These are phyloP conservation scores for Paraleonurus japonicus DNA, from an alignment of 257 asterid species.

Conservation along the genomic window DNA sequence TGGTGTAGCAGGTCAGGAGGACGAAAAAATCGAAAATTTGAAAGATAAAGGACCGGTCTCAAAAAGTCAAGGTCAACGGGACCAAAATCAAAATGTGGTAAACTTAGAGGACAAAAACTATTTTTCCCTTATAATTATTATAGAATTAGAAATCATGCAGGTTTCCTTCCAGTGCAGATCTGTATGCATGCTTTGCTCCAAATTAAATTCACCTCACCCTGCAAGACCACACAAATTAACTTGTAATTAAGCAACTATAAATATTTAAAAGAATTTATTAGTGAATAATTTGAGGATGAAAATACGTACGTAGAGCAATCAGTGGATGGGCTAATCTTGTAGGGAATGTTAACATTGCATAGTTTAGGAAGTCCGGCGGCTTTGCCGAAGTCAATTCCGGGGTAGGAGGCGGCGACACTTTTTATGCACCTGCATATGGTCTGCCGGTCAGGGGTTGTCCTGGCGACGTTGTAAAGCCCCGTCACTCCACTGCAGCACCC, in stretches of 20 bases:
- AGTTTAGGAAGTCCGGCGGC: conserved; percentile 49
- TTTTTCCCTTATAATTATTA: background rate
- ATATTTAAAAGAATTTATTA: no score
- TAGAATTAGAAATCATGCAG: background rate
- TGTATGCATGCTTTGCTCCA: background rate
- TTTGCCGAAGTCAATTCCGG: conserved; percentile 16
- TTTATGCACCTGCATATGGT: conserved; percentile 40
- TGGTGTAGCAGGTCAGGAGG: no score
- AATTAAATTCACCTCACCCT: conserved; percentile 22
- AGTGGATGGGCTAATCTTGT: conserved; percentile 48
- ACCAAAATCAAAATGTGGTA: no score
- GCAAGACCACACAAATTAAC: background rate
- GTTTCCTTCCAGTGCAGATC: background rate
- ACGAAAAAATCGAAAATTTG: no score
- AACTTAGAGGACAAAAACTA: no score
- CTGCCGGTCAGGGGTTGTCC: conserved; percentile 39
- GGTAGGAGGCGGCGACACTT: background rate
- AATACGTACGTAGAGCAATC: conserved; percentile 48
- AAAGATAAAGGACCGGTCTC: no score
- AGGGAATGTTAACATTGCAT: conserved; percentile 52
- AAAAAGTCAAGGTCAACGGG: no score
- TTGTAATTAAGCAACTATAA: background rate
- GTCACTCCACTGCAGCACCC: conserved; percentile 43
- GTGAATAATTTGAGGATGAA: no score
- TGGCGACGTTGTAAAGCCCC: conserved; percentile 27